Conservation (phyloP, 164 flowering plant species). For the Stephania yunnanensis region DNA sequence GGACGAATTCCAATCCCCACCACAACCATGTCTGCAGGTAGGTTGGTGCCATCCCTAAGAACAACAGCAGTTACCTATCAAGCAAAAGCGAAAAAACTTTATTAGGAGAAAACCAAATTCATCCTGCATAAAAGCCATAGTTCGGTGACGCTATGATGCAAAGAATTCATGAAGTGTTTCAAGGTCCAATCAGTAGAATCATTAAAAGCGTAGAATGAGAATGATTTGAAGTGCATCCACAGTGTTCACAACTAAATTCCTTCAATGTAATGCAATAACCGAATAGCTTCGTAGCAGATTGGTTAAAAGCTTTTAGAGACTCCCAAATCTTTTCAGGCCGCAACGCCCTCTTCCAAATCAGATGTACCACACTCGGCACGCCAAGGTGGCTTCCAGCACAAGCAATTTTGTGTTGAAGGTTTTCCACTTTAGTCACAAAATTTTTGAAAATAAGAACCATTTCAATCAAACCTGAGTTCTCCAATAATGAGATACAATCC, state of each 20-base stretch:
- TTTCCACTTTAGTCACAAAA: not conserved
- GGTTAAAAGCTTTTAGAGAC: not conserved
- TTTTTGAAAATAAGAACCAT: not conserved
- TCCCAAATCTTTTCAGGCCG: not conserved
- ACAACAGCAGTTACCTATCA: constrained; percentile 72
- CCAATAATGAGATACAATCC: not conserved
- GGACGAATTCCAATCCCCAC: constrained; percentile 96
- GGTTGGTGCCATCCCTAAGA: constrained; percentile 67
- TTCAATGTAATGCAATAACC: not conserved
- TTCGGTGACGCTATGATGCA: no score
- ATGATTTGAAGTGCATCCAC: not conserved
- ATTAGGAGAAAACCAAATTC: not conserved
- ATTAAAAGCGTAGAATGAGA: not conserved
- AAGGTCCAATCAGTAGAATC: not conserved
- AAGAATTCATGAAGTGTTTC: not conserved
- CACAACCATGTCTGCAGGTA: constrained; percentile 86
- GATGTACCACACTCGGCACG: not conserved
- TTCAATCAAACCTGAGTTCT: not conserved
- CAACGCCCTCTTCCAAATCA: not conserved
- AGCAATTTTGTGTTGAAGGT: not conserved
- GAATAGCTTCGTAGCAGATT: not conserved
- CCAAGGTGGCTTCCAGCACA: not conserved
- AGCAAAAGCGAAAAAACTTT: not conserved
- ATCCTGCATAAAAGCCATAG: no score
- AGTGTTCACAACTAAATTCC: not conserved